Evolutionary conservation across 2,329 filamentous ascomycete genomes (phyloP), one percentile per base, ranked within the genome.

Genomic region (Biscogniauxia sp.): DNA sequence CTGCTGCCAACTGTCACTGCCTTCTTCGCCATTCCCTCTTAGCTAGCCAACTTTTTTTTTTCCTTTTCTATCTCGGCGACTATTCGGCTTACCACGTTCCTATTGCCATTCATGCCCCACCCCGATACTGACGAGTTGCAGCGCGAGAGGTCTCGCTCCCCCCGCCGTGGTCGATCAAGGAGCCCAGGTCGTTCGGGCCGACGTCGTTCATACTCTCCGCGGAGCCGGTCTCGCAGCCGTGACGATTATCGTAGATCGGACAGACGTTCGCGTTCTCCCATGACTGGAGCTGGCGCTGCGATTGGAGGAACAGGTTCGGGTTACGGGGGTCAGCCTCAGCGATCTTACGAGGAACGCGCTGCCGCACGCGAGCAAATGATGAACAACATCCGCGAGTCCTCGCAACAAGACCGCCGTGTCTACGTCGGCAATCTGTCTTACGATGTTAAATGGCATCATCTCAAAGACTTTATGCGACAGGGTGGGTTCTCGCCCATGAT

Each of bases 381-480:
- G 92, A 90, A 88, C 79, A 93, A 87, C 75, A 89, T 97, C 71
- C 89, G 93, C 75, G 95, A 98, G 74, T 90, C 91, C 53, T 98
- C 95, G 64, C 95, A 98, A 77, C 95, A 99, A 80, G 95, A 99
- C 84, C 94, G 95, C 75, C 93, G 95, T 69, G 95, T 99, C 86
- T 99, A 99, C 77, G 95, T 99, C 76, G 95, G 95, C 79, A 99
- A 99, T 77, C 85, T 99, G 71, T 95, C 93, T 55, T 99, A 99
- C 83, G 95, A 99, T 84, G 95, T 99, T 77, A 99, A 99, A 84
- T 99, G 95, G 95, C 94, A 98, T 83, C 95, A 98, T 75, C 87
- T 99, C 66, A 99, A 99, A 84, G 95, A 99, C 82, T 98, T 98
- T 77, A 99, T 99, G 95, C 91, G 95, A 86, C 92, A 97, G 88